phyloP scores from a whole-genome alignment of 805 yeast species.

The Saturnispora diversa region DNA sequence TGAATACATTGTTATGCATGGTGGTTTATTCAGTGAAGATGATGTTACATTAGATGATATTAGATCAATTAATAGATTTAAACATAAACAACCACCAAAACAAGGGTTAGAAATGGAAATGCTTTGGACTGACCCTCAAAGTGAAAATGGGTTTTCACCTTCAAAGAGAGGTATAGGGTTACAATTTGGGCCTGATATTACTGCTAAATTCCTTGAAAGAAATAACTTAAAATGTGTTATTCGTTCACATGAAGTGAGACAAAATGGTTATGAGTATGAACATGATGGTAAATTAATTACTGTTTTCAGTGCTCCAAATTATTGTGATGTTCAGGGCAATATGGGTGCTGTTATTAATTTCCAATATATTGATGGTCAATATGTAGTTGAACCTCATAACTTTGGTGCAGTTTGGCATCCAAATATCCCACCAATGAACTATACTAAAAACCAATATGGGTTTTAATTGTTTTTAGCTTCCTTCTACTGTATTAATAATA shows the following conservation, averaged over 20 bases:
- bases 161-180: constrained; percentile 93
- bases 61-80: constrained; percentile 60
- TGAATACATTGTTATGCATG: constrained; percentile 86
- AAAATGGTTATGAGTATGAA: constrained; percentile 82
- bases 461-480: too few relatives aligned
- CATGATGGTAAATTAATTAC: constrained; percentile 83
- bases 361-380: constrained; percentile 38
- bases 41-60: constrained; percentile 66
- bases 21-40: constrained; percentile 84
- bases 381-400: constrained; percentile 33
- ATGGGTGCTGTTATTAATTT: constrained; percentile 83
- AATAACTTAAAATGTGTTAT: constrained; percentile 74
- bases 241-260: constrained; percentile 92
- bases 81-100: constrained; percentile 69
- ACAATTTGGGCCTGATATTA: constrained; percentile 95
- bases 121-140: constrained; percentile 96
- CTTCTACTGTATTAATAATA: too few relatives aligned
- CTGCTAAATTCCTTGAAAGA: constrained; percentile 62
- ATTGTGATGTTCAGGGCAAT: constrained; percentile 89
- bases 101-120: constrained; percentile 94
- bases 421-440: constrained; percentile 89
- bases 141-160: constrained; percentile 66
- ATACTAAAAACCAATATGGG: constrained; percentile 45
- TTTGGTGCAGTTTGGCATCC: constrained; percentile 89
- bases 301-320: constrained; percentile 97